These are phyloP conservation scores for Malassezia dermatis DNA, from an alignment of 1,284 basidiomycete genomes.

Conservation along the genomic window DNA sequence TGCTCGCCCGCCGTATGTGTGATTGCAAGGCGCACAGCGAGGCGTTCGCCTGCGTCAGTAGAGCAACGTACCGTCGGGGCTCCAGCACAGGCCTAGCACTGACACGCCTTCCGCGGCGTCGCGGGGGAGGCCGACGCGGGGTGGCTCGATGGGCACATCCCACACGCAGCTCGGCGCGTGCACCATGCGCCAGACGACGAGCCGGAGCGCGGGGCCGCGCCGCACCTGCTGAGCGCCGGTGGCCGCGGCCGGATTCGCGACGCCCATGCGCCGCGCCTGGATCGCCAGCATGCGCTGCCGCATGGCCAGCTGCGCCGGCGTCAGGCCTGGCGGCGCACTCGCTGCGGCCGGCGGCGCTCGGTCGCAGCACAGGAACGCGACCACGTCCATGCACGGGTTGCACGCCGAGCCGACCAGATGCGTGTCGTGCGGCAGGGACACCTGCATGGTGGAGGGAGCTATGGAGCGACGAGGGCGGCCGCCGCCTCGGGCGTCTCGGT, in stretches of 20 bases:
- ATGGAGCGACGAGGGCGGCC: not conserved
- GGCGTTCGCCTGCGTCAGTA: slow-evolving; percentile 11
- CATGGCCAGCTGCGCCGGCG: slow-evolving; percentile 16
- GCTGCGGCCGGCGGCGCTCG: slow-evolving; percentile 2
- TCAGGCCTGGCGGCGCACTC: slow-evolving; percentile 13
- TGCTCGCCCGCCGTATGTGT: not conserved
- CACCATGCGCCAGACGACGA: slow-evolving; percentile 6
- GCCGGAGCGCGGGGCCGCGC: slow-evolving; percentile 5
- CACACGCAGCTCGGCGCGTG: not conserved
- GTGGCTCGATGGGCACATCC: slow-evolving; percentile 9
- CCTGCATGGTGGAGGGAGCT: slow-evolving; percentile 1
- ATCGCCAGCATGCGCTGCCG: slow-evolving; percentile 17
- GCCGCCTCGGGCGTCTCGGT: not conserved
- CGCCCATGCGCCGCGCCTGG: slow-evolving; percentile 16
- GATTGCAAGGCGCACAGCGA: slow-evolving; percentile 2
- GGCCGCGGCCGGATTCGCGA: slow-evolving; percentile 7
- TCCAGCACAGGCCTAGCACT: slow-evolving; percentile 11
- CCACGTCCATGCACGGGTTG: slow-evolving; percentile 16
- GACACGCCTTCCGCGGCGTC: not conserved
- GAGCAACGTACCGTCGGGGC: slow-evolving; percentile 5
- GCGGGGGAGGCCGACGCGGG: not conserved
- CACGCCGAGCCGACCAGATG: slow-evolving; percentile 6
- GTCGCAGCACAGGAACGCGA: slow-evolving; percentile 13
- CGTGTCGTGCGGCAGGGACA: slow-evolving; percentile 4
- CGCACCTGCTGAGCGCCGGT: not conserved